Evolutionary conservation across 1,139 yeast species (phyloP), one percentile per base, ranked within the genome.

Genomic region (Wickerhamomyces sp.): DNA sequence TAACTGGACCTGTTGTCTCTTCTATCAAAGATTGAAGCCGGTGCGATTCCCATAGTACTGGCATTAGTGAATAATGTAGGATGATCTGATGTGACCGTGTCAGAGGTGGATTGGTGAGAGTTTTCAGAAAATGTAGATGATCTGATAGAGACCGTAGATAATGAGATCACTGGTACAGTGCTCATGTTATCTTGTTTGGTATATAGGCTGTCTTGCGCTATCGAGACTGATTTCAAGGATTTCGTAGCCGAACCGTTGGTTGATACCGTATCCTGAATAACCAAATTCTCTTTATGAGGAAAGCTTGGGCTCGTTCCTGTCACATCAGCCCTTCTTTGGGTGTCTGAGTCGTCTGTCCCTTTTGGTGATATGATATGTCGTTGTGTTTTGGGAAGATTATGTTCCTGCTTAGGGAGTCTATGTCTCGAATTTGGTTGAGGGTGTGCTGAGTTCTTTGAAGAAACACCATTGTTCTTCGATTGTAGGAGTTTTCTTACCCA

Each of bases 21-120:
- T 42, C 81, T 61, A 45, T 76, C 83, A 65, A 77, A 61, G 10
- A 78, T 76, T 44, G 81, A 74, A 3, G 82, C 81, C 0, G 84
- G 83, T 1, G 83, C 76, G n/a, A 78, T 78, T 0, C 82, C 82
- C 10, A 76, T 65, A 2, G 81, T 74, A 45, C 81, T 74, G 33
- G 81, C 72, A 48, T 74, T 76, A 12, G 83, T 77, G 39, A 76
- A 82, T 21, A 73, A 57, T 29, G 81, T 75, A 44, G 78, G 63
- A 54, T 48, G 74, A 51, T 50, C 54, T 18, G 56, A 61, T 40
- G 54, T 52, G 51, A 59, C 76, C 3, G 67, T 67, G 46, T 56
- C 65, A 47, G 51, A 61, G 46, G 55, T 70, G 58, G 63, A 79
- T 38, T 60, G 65, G 22, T 49, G 37, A 6, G 67, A 63, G 33